phyloP scores from a whole-genome alignment of 1,139 yeast species.

The Debaryomyces udenii region DNA sequence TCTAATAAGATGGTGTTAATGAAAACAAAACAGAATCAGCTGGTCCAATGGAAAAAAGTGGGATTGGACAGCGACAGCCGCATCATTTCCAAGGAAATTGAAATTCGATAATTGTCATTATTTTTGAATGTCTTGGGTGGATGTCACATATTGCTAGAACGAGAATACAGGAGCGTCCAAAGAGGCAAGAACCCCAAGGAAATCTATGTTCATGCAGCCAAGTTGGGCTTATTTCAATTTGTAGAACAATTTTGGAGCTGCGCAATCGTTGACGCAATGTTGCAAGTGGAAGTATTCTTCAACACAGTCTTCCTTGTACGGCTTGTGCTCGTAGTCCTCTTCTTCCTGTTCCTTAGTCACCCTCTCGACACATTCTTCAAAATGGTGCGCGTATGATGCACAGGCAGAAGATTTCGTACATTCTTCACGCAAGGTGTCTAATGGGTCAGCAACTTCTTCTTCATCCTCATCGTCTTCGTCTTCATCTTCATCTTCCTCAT shows the following conservation, averaged over 20 bases:
- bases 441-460: conserved; percentile 70
- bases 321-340: conserved; percentile 74
- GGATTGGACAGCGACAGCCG: not conserved
- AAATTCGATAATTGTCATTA: conserved; percentile 7
- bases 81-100: not conserved
- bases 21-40: conserved; percentile 1
- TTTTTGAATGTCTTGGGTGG: conserved; percentile 4
- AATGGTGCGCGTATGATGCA: conserved; percentile 81
- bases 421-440: conserved; percentile 67
- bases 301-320: conserved; percentile 94
- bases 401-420: conserved; percentile 71
- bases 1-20: conserved; percentile 6
- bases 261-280: conserved; percentile 91
- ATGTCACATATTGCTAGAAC: not conserved
- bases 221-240: conserved; percentile 70
- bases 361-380: conserved; percentile 93
- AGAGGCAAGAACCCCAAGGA: no score
- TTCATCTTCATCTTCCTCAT: conserved; percentile 69
- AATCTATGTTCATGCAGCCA: not conserved
- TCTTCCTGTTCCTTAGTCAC: conserved; percentile 86
- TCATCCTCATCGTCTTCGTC: conserved; percentile 81
- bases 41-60: not conserved
- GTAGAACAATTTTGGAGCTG: conserved; percentile 87
- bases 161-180: no score
- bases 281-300: conserved; percentile 97